Evolutionary conservation across 2,329 filamentous ascomycete genomes (phyloP).

Genomic region (Aureobasidium melanogenum): DNA sequence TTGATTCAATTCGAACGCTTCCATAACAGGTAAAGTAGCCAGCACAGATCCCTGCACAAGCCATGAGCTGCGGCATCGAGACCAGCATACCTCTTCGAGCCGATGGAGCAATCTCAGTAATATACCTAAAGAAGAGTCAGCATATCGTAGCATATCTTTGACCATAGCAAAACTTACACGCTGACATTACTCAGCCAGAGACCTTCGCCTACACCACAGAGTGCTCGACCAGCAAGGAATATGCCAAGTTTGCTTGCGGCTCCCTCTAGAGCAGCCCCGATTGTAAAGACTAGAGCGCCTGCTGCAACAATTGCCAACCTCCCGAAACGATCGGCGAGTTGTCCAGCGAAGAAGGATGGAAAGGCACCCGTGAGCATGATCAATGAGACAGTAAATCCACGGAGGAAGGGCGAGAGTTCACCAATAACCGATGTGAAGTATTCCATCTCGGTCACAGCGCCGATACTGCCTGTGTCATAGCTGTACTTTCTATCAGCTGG

Average conservation of each 20-base stretch:
- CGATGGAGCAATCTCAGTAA: slow-evolving; percentile 50
- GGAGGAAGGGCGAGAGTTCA: slow-evolving; percentile 41
- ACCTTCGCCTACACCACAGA: slow-evolving; percentile 53
- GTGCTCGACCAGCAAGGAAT: slow-evolving; percentile 46
- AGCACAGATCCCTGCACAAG: slow-evolving; percentile 39
- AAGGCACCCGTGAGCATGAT: slow-evolving; percentile 49
- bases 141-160: neutral
- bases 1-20: slow-evolving; percentile 25
- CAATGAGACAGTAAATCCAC: slow-evolving; percentile 51
- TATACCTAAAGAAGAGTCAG: slow-evolving; percentile 33
- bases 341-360: slow-evolving; percentile 48
- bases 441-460: slow-evolving; percentile 51
- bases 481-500: slow-evolving; percentile 14
- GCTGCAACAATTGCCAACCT: slow-evolving; percentile 41
- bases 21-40: slow-evolving; percentile 57
- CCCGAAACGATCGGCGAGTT: slow-evolving; percentile 47
- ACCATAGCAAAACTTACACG: slow-evolving; percentile 30
- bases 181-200: slow-evolving; percentile 48
- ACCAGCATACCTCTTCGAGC: slow-evolving; percentile 32
- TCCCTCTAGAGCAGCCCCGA: slow-evolving; percentile 47
- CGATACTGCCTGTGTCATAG: slow-evolving; percentile 47
- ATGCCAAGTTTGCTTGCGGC: slow-evolving; percentile 39
- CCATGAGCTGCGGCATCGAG: slow-evolving; percentile 16
- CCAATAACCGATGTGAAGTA: slow-evolving; percentile 44
- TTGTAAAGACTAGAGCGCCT: slow-evolving; percentile 43